Evolutionary conservation across 164 flowering plant species (phyloP), one percentile per base, ranked within the genome.

Genomic region (Dillenia turbinata): DNA sequence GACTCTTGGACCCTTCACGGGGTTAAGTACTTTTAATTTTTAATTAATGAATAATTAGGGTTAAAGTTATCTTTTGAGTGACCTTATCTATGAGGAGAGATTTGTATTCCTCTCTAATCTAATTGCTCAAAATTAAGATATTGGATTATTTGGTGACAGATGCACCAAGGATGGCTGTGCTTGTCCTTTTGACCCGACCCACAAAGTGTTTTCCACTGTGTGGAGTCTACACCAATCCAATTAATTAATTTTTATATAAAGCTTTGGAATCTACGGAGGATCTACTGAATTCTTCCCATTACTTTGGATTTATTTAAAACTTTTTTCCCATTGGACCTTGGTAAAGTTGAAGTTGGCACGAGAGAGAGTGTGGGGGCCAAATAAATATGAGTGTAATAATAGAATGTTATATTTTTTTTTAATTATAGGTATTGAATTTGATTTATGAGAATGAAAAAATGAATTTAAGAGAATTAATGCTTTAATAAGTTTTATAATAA

Each of bases 211-310:
- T 47, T 57, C 51, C 44, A 59, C 46, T 47, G 61, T 49, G 64
- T 60, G 57, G 49, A 55, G 45, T 63, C 46, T 19, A 43, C 22
- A 4, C 40, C 40, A 33, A 4, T 33, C 40, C 40, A 33, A 33
- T 4, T 6, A 5, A 33, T 33, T 2, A 17, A 49, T 26, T 26
- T 26, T 60, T 12, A 9, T 44, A 9, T 3, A 49, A 54, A 49
- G 64, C 9, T 57, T 54, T 67, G 68, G 75, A 46, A 72, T 64
- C 68, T 68, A 60, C 22, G 40, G 40, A 63, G 75, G 68, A 72
- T 68, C 75, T 68, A 60, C 56, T 24, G 63, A 64, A 67, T 56
- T 68, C 51, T 57, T 68, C 69, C 59, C 68, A 67, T 58, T 59
- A 57, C 57, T 63, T 67, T 57, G 53, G 56, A 46, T 19, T 49